Base-by-base conservation (phyloP, 345 rosid species). In the Limnanthes douglasii region DNA sequence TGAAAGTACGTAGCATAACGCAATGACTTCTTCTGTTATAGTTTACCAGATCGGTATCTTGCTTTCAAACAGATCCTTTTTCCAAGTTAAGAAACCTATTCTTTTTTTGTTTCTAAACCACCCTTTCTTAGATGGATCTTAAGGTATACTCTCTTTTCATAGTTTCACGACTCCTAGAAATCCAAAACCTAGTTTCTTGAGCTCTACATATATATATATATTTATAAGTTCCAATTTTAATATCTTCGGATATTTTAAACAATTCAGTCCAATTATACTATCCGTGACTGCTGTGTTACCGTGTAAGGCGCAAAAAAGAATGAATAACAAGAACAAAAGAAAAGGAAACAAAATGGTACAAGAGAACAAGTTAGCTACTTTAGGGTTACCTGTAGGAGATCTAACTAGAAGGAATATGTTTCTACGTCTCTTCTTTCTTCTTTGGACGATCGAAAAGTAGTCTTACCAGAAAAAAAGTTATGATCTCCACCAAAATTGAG, bases 231-330 rank as follows among this genome's bases (percentile, higher is more conserved):
- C 54, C 56, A 48, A 51, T 32, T 42, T 56, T 56, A 36, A 49
- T 36, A 49, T 48, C 54, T 46, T 39, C 36, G 41, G 29, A 39
- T 48, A 42, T 21, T 37, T 49, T 43, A 41, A 43, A 31, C 50
- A 49, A 48, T 41, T 48, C 22, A 12, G 40, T 42, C 40, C 49
- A 56, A 37, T 41, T 56, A 42, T 56, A 50, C 46, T 49, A 37
- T 56, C 56, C 43, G 49, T 45, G 56, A 46, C 37, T 56, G 37
- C 48, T 39, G 32, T 18, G 43, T 35, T 48, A 23, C 46, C 56
- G 25, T 56, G 42, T 48, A 65, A 54, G 65, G 62, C 61, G 80
- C 73, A 73, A 73, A 70, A 70, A 82, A 70, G 76, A 78, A 77
- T 58, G 68, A 23, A 50, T 56, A 56, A 49, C 49, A 43, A 56